These are phyloP conservation scores for Rhododendron williamsianum DNA, from an alignment of 148 eudicot species.

Conservation along the genomic window DNA sequence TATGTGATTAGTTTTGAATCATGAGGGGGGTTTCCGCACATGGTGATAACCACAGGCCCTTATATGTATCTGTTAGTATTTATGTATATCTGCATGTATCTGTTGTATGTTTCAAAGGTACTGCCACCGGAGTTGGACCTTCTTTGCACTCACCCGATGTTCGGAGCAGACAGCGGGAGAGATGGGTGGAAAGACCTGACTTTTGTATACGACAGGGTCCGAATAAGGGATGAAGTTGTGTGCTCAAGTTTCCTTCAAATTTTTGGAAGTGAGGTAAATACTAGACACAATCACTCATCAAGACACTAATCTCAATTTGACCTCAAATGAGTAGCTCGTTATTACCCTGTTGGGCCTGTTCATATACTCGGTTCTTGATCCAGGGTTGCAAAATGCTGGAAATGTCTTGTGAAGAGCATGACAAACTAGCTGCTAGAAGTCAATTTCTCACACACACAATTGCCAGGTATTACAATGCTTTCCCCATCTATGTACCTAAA, in stretches of 20 bases:
- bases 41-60: no score
- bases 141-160: conserved; percentile 68
- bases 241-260: conserved; percentile 48
- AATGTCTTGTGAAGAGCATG: conserved; percentile 64
- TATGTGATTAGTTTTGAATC: no score
- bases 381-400: conserved; percentile 72
- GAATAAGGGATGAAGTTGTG: conserved; percentile 36
- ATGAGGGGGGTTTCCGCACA: no score
- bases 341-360: background rate
- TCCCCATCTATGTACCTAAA: background rate
- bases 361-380: background rate
- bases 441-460: conserved; percentile 54
- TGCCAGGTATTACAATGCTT: conserved; percentile 34
- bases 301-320: no score
- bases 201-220: conserved; percentile 51
- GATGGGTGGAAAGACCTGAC: conserved; percentile 44
- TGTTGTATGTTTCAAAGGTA: conserved; percentile 14
- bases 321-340: no score
- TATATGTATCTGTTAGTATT: background rate
- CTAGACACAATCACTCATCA: background rate
- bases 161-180: conserved; percentile 56
- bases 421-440: conserved; percentile 44
- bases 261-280: conserved; percentile 38
- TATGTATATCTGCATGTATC: no score
- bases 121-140: conserved; percentile 42